Evolutionary conservation across 1,284 basidiomycete genomes (phyloP), one percentile per base, ranked within the genome.

Genomic region (Cutaneotrichosporon sp.): DNA sequence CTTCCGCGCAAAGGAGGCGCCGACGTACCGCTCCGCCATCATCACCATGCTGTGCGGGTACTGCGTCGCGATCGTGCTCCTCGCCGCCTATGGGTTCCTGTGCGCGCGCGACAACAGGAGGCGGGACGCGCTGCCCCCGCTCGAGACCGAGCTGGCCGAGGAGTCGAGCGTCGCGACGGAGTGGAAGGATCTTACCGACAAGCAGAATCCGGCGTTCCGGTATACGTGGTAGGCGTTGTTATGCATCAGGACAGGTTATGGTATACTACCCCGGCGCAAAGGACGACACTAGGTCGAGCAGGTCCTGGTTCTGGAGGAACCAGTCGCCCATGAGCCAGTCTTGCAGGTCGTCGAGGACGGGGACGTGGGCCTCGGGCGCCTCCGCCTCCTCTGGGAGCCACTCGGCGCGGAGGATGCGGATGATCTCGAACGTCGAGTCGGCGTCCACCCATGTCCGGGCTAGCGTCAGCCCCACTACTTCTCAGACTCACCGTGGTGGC

Each of bases 181-280:
- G 42, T 71, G 70, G 70, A 62, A 67, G 58, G 70, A 71, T 59
- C 54, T 66, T 14, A 69, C 70, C n/a, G 70, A 71, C 34, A 62
- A 42, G 38, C 33, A 49, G 29, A 58, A 58, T 29, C 49, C 50
- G 1, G 11, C 25, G n/a, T 58, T 53, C 38, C n/a, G 36, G 27
- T 53, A 58, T 16, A 33, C 49, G 25, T 43, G 49, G 38, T 58
- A 58, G 38, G 9, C 16, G 2, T 36, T 4, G 34, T 36, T 36
- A 36, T 36, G 34, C 34, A 36, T 13, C n/a, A n/a, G n/a, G n/a
- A n/a, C n/a, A n/a, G n/a, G n/a, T n/a, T n/a, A n/a, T n/a, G n/a
- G n/a, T n/a, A n/a, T n/a, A n/a, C 29, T 49, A 49, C 13, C 47
- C 47, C 13, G 27, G 13, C 20, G 47, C 47, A 13, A 27, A 54